These are phyloP conservation scores for Cenchrus fungigraminus DNA, from an alignment of 176 grass and related monocot species.

Conservation along the genomic window DNA sequence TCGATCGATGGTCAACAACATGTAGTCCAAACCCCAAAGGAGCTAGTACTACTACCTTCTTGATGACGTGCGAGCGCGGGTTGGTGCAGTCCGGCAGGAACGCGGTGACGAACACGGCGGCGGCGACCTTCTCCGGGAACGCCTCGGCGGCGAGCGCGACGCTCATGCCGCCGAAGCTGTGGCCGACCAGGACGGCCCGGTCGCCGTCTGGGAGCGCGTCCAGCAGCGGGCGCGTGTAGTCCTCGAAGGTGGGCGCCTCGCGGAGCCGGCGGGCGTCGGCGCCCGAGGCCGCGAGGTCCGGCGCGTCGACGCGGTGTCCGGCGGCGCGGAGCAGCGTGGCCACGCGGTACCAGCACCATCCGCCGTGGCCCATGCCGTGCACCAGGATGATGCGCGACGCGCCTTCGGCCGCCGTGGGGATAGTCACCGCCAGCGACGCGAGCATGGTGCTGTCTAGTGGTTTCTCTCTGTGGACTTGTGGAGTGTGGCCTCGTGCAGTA, in stretches of 20 bases:
- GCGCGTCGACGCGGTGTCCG: no score
- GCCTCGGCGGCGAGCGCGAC: constrained; percentile 58
- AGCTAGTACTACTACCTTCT: neutral
- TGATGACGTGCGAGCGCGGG: constrained; percentile 17
- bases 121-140: constrained; percentile 63
- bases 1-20: no score
- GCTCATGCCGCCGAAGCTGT: constrained; percentile 61
- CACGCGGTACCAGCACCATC: constrained; percentile 26
- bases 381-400: constrained; percentile 57
- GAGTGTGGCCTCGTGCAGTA: no score
- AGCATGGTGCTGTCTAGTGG: neutral
- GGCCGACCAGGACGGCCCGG: constrained; percentile 54
- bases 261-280: no score
- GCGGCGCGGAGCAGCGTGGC: no score
- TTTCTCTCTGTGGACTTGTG: no score
- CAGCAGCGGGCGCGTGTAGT: constrained; percentile 16
- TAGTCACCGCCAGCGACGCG: neutral
- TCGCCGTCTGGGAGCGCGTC: constrained; percentile 51
- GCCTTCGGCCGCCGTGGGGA: neutral
- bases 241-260: no score
- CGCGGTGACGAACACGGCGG: constrained; percentile 62
- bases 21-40: no score
- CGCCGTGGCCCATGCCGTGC: constrained; percentile 61
- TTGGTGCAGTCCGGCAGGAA: constrained; percentile 53
- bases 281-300: no score